These are phyloP conservation scores for Ettlia oleoabundans DNA, from an alignment of 139 green algal genomes.

Conservation along the genomic window DNA sequence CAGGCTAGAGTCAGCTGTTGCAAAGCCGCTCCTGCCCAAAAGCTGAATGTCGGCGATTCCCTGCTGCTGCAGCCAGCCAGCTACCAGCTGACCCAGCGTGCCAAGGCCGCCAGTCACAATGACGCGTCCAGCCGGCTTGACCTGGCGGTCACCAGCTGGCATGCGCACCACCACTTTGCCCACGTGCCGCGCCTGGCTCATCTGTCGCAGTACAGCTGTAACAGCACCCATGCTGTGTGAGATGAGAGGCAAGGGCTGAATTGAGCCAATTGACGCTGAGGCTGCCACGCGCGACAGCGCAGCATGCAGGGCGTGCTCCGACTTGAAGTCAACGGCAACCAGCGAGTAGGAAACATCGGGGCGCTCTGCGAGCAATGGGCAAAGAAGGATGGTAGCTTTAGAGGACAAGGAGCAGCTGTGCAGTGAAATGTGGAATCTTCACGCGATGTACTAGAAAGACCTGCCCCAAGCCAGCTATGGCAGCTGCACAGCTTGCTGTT, in stretches of 20 bases:
- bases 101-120: constrained; percentile 55
- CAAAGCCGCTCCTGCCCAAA: constrained; percentile 37
- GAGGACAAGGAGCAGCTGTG: background rate
- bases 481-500: background rate
- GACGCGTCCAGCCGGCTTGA: background rate
- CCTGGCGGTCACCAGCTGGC: background rate
- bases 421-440: background rate
- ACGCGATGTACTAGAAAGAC: no score
- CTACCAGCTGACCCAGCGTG: constrained; percentile 58
- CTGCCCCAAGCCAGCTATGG: no score
- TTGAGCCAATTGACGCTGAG: constrained; percentile 45
- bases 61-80: constrained; percentile 65
- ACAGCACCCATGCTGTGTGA: constrained; percentile 54
- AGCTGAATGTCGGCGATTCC: constrained; percentile 30
- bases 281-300: constrained; percentile 46
- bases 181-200: constrained; percentile 83
- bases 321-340: constrained; percentile 90
- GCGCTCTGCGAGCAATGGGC: constrained; percentile 55
- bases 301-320: constrained; percentile 54
- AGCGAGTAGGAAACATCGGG: constrained; percentile 79
- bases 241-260: constrained; percentile 60
- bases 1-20: background rate
- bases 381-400: constrained; percentile 33
- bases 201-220: constrained; percentile 75
- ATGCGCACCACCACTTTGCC: constrained; percentile 81